A percentile compares a stretch with the other conserved stretches of the same genome.
phyloP scores from a whole-genome alignment of 2,329 filamentous ascomycete genomes.

The Pseudogymnoascus sp. region DNA sequence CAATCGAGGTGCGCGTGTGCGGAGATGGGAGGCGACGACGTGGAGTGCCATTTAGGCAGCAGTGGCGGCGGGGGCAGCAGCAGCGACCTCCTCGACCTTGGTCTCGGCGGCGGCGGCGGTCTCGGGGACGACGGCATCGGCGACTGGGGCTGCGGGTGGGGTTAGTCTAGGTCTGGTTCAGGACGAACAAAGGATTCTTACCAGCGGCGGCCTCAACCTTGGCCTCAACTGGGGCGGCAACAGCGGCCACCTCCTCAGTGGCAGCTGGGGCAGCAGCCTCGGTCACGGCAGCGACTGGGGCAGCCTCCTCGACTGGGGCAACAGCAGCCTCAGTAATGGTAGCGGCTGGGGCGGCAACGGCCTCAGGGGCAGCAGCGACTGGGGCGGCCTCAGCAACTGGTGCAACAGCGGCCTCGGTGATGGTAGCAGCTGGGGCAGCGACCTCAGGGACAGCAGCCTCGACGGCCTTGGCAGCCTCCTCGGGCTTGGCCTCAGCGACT shows the following conservation, averaged over 20 bases:
- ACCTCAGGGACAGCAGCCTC: constrained; percentile 10
- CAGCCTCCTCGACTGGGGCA: neutral
- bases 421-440: constrained; percentile 8
- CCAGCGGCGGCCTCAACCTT: neutral
- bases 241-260: constrained; percentile 5
- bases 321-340: constrained; percentile 15
- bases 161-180: neutral
- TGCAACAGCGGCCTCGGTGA: neutral
- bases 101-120: constrained; percentile 13
- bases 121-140: constrained; percentile 11
- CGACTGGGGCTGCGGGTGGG: neutral
- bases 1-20: neutral
- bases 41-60: constrained; percentile 6
- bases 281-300: constrained; percentile 14
- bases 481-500: neutral
- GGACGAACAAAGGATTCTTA: neutral
- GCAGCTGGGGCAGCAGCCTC: constrained; percentile 7
- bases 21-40: neutral
- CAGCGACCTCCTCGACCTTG: constrained; percentile 12
- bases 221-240: constrained; percentile 9
- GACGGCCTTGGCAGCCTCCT: neutral
- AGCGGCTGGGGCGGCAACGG: constrained; percentile 2
- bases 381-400: neutral
- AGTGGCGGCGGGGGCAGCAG: constrained; percentile 15
- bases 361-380: neutral